A percentile compares a stretch with the other conserved stretches of the same genome.
Evolutionary conservation across 2,329 filamentous ascomycete species (phyloP).

Genomic region (Cryphonectria carpinicola): DNA sequence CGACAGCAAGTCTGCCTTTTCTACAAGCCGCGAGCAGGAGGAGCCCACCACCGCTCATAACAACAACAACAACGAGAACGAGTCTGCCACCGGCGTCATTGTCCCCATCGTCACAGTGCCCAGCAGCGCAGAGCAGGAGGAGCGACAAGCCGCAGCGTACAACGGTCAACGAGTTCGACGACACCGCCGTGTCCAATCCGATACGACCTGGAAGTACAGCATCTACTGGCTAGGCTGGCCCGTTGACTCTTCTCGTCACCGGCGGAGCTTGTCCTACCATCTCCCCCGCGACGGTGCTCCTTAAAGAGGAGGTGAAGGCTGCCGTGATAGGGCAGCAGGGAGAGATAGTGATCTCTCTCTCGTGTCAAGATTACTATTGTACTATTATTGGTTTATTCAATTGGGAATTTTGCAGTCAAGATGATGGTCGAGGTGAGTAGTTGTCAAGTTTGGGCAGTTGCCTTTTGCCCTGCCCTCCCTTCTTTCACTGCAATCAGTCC

Average conservation of each 20-base stretch:
- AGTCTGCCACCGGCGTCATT: background rate
- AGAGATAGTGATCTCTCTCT: conserved; percentile 14
- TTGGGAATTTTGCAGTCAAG: conserved; percentile 27
- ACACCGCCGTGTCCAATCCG: background rate
- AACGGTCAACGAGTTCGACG: background rate
- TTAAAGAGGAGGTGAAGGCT: conserved; percentile 8
- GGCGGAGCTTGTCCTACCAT: background rate
- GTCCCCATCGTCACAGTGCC: background rate
- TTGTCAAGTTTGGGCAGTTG: background rate
- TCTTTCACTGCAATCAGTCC: conserved; percentile 2
- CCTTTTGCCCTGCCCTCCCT: background rate
- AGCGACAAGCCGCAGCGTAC: background rate
- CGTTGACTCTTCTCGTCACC: background rate
- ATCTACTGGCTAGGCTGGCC: conserved; percentile 4
- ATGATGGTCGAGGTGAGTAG: conserved; percentile 44
- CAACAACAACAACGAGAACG: background rate
- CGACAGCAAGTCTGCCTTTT: background rate
- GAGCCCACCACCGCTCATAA: background rate
- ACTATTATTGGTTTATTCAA: conserved; percentile 2
- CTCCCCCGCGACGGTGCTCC: background rate
- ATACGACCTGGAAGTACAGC: conserved; percentile 3
- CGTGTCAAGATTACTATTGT: background rate
- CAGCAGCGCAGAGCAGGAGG: background rate
- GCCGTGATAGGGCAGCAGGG: conserved; percentile 15
- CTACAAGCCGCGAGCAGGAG: background rate